Evolutionary conservation across 2,329 filamentous ascomycete species (phyloP).

Genomic region (Leptosphaerulina australis): DNA sequence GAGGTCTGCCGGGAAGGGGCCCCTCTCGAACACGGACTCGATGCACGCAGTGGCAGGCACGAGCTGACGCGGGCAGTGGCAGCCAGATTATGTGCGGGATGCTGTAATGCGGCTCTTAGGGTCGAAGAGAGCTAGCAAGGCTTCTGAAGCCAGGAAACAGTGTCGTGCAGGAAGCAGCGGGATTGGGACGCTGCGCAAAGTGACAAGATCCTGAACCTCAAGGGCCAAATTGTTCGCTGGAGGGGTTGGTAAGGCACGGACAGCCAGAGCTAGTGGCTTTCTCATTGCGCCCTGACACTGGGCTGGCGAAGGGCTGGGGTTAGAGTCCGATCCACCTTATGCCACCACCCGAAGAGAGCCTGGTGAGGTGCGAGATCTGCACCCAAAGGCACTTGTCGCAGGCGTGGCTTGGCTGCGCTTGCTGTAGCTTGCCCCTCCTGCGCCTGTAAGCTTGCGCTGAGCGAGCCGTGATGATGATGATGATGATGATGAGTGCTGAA

Average conservation of each 20-base stretch:
- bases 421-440: slow-evolving; percentile 16
- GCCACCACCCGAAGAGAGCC: slow-evolving; percentile 21
- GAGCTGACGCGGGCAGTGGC: slow-evolving; percentile 31
- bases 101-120: slow-evolving; percentile 33
- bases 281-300: slow-evolving; percentile 18
- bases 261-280: slow-evolving; percentile 32
- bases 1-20: slow-evolving; percentile 31
- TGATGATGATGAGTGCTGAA: slow-evolving; percentile 6
- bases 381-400: slow-evolving; percentile 23
- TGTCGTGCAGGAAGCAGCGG: slow-evolving; percentile 33
- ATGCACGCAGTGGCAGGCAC: slow-evolving; percentile 36
- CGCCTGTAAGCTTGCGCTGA: slow-evolving; percentile 25
- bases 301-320: slow-evolving; percentile 33
- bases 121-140: slow-evolving; percentile 26
- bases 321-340: slow-evolving; percentile 37
- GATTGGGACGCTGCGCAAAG: slow-evolving; percentile 22
- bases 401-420: slow-evolving; percentile 17
- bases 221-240: slow-evolving; percentile 18
- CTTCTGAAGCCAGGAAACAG: slow-evolving; percentile 26
- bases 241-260: slow-evolving; percentile 32
- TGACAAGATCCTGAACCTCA: slow-evolving; percentile 12
- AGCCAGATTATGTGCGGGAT: slow-evolving; percentile 26
- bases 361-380: slow-evolving; percentile 24
- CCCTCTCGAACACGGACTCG: slow-evolving; percentile 30
- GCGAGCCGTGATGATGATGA: slow-evolving; percentile 15